Evolutionary conservation across 495 filamentous ascomycete genomes (phyloP).

Genomic region (Hyaloscypha hepaticicola): DNA sequence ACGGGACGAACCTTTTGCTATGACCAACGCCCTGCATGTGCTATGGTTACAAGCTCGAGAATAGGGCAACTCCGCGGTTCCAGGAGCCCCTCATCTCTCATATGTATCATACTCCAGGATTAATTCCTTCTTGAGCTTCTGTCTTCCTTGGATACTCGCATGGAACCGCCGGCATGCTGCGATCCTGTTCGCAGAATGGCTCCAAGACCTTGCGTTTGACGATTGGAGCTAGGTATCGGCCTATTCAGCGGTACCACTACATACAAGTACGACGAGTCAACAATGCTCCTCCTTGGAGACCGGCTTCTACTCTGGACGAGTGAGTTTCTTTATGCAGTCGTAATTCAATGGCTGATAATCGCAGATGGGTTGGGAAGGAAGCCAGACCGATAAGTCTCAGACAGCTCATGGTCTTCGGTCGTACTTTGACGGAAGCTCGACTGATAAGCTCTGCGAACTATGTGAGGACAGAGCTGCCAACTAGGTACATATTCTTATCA

Average conservation of each 20-base stretch:
- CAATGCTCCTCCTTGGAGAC: slow-evolving; percentile 67
- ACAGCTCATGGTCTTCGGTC: slow-evolving; percentile 89
- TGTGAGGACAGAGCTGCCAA: slow-evolving; percentile 91
- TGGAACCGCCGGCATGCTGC: slow-evolving; percentile 35
- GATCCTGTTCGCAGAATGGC: slow-evolving; percentile 33
- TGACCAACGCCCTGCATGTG: neutral
- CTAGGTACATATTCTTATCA: slow-evolving; percentile 51
- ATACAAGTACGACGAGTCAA: slow-evolving; percentile 16
- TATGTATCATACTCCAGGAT: neutral
- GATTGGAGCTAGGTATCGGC: slow-evolving; percentile 18
- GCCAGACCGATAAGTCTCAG: slow-evolving; percentile 85
- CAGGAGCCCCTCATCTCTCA: neutral
- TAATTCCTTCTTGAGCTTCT: slow-evolving; percentile 3
- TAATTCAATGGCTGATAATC: neutral
- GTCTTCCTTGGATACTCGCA: slow-evolving; percentile 10
- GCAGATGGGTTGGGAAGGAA: slow-evolving; percentile 82
- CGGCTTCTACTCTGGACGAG: slow-evolving; percentile 84
- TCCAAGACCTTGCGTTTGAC: slow-evolving; percentile 27
- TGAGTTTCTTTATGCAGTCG: slow-evolving; percentile 44
- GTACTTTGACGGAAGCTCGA: slow-evolving; percentile 84
- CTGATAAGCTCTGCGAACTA: slow-evolving; percentile 95
- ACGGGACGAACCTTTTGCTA: neutral
- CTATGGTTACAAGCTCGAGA: neutral
- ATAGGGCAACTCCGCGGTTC: neutral
- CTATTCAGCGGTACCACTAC: neutral